phyloP scores from a whole-genome alignment of 306 rosid genomes.

The Rosa rugosa region DNA sequence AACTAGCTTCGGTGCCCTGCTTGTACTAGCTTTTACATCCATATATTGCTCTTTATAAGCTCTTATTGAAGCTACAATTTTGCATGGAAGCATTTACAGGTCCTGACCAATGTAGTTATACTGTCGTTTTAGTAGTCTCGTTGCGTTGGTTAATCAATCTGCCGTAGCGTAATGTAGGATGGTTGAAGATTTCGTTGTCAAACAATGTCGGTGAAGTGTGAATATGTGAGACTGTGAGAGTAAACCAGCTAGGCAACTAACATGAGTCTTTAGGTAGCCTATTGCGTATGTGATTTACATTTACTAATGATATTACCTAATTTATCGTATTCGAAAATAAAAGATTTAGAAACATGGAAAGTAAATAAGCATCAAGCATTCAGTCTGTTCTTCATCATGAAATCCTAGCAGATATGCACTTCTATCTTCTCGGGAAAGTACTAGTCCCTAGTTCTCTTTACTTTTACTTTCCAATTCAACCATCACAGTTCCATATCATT shows the following conservation, averaged over 20 bases:
- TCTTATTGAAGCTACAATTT: too few species aligned
- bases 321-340: neutral
- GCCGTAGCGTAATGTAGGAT: neutral
- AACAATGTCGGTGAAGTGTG: neutral
- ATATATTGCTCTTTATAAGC: neutral
- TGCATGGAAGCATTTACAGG: neutral
- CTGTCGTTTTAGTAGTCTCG: neutral
- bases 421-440: neutral
- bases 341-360: neutral
- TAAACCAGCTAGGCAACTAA: neutral
- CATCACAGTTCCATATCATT: neutral
- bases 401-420: neutral
- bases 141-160: neutral
- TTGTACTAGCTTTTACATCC: neutral
- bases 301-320: neutral
- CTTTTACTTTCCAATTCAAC: neutral
- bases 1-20: constrained; percentile 22
- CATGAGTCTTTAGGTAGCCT: neutral
- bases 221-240: neutral
- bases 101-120: neutral
- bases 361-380: neutral
- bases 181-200: neutral
- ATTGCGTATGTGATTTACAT: neutral
- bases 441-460: neutral
- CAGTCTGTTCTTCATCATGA: neutral